Evolutionary conservation across 148 eudicot genomes (phyloP), one percentile per base, ranked within the genome.

Genomic region (Rhododendron williamsianum): DNA sequence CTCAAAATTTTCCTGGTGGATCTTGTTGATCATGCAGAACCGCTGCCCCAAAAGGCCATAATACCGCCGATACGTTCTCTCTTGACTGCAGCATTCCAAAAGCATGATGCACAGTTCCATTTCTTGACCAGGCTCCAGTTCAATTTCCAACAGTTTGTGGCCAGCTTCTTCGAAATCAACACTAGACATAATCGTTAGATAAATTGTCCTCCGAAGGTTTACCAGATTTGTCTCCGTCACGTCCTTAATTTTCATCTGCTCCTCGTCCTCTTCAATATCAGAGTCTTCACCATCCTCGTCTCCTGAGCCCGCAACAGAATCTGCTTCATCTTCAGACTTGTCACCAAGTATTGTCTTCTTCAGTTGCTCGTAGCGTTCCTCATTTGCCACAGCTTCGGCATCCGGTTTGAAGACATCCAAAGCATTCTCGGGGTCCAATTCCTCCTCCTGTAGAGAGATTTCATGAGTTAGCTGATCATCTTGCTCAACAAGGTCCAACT

Each of bases 81-180:
- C 30, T 30, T 30, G 30, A 30, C 30, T 30, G 30, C 30, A 30
- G 30, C 30, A 30, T 51, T 51, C 54, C 16, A 51, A 51, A 51
- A 51, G 15, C 54, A 51, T 51, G 54, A 13, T 51, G 54, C 48
- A 45, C 48, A 45, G 48, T 45, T 45, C 48, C 48, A 45, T 45
- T 9, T 45, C 48, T 45, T 45, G 48, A 45, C 48, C 48, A 45
- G 48, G 48, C 48, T 45, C 48, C 48, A 45, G 48, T 45, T 45
- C 7, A 45, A 45, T 45, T 45, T 45, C 0, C 48, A 96, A 84
- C 45, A 96, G 87, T 88, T 96, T 96, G 87, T 96, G 99, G 5
- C 99, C 99, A 84, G 99, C 99, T 91, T 96, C 99, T 79, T 96
- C 99, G 85, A 96, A 96, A 87, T 95, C 97, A 84, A 96, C 99